Evolutionary conservation across 768 basidiomycete genomes (phyloP), one percentile per base, ranked within the genome.

Genomic region (Collybia nuda): DNA sequence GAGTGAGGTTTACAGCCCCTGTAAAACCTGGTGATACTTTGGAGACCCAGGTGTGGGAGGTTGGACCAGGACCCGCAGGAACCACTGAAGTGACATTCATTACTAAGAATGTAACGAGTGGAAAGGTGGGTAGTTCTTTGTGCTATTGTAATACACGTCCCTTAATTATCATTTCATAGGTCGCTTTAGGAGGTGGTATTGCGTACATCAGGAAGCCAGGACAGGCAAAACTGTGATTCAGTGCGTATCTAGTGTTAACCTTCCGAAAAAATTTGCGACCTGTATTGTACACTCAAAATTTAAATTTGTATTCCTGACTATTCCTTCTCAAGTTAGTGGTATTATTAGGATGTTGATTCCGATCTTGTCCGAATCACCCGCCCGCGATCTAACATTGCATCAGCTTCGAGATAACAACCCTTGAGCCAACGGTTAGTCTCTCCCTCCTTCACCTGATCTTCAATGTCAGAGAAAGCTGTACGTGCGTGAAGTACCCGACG

Each of bases 401-500:
- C 88, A 2, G 78, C 82, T 61, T 89, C 87, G 2, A 90, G 62
- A 72, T 80, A 96, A 64, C 79, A 90, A 19, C 96, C 95, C 68
- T 97, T 97, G 47, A 98, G 69, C 95, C 95, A 97, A 46, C 95
- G 70, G 58, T 78, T 84, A 17, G 80, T 68, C 49, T 79, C 79
- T 28, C 77, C 80, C 22, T 79, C 74, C 15, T 58, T 65, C 28
- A 55, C 65, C 9, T 62, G 52, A 5, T 60, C 71, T 14, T 62
- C 67, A 46, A 58, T 61, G 22, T 73, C 70, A 29, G 78, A 72
- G 62, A 98, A 98, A 11, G 84, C 86, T 0, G 85, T 88, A 19
- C 96, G 73, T 0, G 90, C 93, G 65, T 99, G 96, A 52, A 98
- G 65, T 3, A 96, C 83, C 14, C 96, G 75, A 21, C 94, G 76